A percentile compares a stretch with the other conserved stretches of the same genome.
phyloP scores from a whole-genome alignment of 345 rosid species.

The Camelina neglecta region DNA sequence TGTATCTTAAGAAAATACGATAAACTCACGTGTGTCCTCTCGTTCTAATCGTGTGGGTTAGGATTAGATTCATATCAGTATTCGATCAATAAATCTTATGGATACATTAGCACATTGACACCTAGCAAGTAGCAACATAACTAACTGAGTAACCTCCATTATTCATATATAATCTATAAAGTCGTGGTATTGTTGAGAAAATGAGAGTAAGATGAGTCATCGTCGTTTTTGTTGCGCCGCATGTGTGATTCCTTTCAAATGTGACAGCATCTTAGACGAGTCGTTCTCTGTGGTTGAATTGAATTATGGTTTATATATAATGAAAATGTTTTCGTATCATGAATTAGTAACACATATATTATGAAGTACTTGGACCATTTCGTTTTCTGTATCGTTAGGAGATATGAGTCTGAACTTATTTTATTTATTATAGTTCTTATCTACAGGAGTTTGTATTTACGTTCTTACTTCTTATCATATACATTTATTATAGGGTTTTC shows the following conservation, averaged over 20 bases:
- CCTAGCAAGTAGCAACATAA: constrained; percentile 5
- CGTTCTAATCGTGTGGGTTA: not conserved
- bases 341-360: not conserved
- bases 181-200: not conserved
- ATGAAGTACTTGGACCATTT: constrained; percentile 1
- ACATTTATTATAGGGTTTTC: constrained; percentile 13
- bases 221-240: constrained; percentile 26
- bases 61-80: not conserved
- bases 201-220: constrained; percentile 27
- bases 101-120: not conserved
- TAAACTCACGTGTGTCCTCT: too few species aligned
- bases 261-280: constrained; percentile 29
- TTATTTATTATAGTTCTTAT: constrained; percentile 37
- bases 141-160: not conserved
- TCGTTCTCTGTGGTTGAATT: constrained; percentile 17
- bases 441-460: constrained; percentile 7
- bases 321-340: constrained; percentile 5
- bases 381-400: constrained; percentile 30
- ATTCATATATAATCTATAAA: not conserved
- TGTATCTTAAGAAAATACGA: too few species aligned
- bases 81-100: constrained; percentile 8
- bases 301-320: constrained; percentile 4
- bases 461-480: constrained; percentile 1
- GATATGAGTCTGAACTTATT: constrained; percentile 9
- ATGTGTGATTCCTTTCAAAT: constrained; percentile 36